Percentiles rank a stretch among this genome's conserved stretches.
Evolutionary conservation across 495 filamentous ascomycete genomes (phyloP).

Genomic region (Pseudevernia furfuracea): DNA sequence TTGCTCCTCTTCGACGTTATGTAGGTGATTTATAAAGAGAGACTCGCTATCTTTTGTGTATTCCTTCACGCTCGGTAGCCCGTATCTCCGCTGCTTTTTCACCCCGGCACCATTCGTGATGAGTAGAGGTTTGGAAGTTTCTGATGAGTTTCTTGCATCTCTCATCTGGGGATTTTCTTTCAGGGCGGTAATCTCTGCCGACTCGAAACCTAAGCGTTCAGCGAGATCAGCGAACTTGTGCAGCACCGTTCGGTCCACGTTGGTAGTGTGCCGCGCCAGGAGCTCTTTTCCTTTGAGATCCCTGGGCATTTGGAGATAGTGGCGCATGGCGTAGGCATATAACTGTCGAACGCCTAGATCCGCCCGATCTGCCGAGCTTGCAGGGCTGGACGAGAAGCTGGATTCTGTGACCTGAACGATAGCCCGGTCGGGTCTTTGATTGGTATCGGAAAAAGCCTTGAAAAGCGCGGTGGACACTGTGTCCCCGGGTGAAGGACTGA

Average conservation of each 20-base stretch:
- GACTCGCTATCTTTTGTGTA: too few species aligned
- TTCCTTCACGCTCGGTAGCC: too few species aligned
- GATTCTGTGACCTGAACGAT: background rate
- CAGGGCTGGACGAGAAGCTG: conserved; percentile 11
- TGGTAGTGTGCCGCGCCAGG: conserved; percentile 10
- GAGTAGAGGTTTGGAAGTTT: too few species aligned
- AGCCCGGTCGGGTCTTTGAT: conserved; percentile 2
- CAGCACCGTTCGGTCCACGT: conserved; percentile 12
- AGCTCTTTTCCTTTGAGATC: conserved; percentile 14
- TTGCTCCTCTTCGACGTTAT: too few species aligned
- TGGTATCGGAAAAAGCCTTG: background rate
- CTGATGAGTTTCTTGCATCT: too few species aligned
- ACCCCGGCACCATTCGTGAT: too few species aligned
- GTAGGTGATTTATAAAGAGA: too few species aligned
- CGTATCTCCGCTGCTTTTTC: too few species aligned
- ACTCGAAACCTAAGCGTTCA: conserved; percentile 16
- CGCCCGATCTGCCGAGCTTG: conserved; percentile 7
- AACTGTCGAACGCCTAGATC: conserved; percentile 18
- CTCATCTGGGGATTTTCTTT: too few species aligned
- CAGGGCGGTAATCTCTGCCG: too few species aligned
- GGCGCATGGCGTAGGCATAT: conserved; percentile 16
- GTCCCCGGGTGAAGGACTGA: background rate
- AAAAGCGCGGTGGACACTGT: background rate
- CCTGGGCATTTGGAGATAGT: conserved; percentile 16
- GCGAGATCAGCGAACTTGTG: conserved; percentile 17